Evolutionary conservation across 768 basidiomycete species (phyloP).

Genomic region (Macrolepiota albuminosa): DNA sequence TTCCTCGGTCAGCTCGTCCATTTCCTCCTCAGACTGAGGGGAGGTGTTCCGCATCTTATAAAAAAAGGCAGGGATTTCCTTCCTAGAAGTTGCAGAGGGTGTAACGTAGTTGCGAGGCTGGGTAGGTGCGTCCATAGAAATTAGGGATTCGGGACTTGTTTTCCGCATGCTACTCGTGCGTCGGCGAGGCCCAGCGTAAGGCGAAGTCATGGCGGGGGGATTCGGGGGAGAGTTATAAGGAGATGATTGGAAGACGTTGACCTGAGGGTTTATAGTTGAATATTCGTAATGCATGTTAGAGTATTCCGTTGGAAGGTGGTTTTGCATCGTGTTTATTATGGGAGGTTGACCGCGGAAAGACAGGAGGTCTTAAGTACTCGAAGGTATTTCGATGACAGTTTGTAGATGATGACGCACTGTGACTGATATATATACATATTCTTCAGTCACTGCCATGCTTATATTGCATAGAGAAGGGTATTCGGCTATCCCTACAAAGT

Average conservation of each 20-base stretch:
- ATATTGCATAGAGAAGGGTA: background rate
- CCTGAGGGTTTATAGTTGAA: conserved; percentile 8
- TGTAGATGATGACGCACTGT: conserved; percentile 1
- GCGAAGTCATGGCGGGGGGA: conserved; percentile 1
- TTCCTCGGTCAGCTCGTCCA: conserved; percentile 43
- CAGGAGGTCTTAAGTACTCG: conserved; percentile 1
- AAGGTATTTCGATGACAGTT: background rate
- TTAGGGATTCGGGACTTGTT: conserved; percentile 51
- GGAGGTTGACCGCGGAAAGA: conserved; percentile 5
- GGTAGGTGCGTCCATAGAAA: conserved; percentile 74
- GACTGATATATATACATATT: conserved; percentile 8
- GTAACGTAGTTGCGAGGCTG: conserved; percentile 71
- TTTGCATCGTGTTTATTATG: conserved; percentile 18
- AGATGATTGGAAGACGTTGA: conserved; percentile 13
- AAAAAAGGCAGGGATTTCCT: conserved; percentile 72
- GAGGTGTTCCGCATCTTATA: conserved; percentile 44
- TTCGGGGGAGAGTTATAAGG: conserved; percentile 9
- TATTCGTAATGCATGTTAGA: conserved; percentile 18
- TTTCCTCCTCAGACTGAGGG: conserved; percentile 47
- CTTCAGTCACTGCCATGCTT: conserved; percentile 9
- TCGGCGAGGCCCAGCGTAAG: conserved; percentile 13
- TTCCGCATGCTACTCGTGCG: conserved; percentile 12
- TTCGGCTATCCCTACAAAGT: background rate
- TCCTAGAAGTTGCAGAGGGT: conserved; percentile 73
- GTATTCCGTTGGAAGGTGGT: conserved; percentile 15